Evolutionary conservation across 345 rosid genomes (phyloP).

Genomic region (Camelina sativa): DNA sequence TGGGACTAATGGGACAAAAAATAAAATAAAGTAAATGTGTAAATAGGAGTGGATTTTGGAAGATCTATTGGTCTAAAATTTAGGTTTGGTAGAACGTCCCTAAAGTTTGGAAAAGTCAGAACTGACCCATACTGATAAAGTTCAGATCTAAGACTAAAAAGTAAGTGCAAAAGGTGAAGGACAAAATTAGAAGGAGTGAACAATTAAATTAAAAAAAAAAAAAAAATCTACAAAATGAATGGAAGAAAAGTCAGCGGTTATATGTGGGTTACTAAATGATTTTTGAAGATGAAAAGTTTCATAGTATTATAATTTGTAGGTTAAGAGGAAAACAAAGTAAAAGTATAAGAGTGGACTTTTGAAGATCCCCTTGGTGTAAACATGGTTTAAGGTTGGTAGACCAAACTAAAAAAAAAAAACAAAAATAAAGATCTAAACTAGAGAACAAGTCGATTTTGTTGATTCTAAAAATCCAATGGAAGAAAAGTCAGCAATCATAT

Average conservation of each 20-base stretch:
- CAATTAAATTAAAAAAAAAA: no score
- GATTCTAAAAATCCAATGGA: not conserved
- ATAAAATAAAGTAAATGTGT: not conserved
- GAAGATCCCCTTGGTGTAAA: not conserved
- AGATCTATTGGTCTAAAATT: constrained; percentile 25
- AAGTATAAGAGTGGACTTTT: not conserved
- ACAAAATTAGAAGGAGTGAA: not conserved
- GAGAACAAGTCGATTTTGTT: constrained; percentile 20
- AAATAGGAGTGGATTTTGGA: not conserved
- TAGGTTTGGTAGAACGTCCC: constrained; percentile 27
- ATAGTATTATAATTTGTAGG: not conserved
- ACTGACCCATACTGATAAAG: not conserved
- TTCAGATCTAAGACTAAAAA: not conserved
- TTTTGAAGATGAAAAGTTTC: not conserved
- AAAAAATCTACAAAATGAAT: not conserved
- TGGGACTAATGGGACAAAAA: not conserved
- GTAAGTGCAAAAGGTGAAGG: not conserved
- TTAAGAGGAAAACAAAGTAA: not conserved
- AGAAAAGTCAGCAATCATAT: not conserved
- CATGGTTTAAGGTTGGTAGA: constrained; percentile 29
- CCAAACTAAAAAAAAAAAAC: not conserved
- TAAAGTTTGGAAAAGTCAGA: constrained; percentile 10
- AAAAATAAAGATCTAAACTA: not conserved
- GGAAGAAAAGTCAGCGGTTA: not conserved
- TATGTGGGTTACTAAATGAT: not conserved